Conservation (phyloP, 768 basidiomycete species). For the Candolleomyces eurysporus region DNA sequence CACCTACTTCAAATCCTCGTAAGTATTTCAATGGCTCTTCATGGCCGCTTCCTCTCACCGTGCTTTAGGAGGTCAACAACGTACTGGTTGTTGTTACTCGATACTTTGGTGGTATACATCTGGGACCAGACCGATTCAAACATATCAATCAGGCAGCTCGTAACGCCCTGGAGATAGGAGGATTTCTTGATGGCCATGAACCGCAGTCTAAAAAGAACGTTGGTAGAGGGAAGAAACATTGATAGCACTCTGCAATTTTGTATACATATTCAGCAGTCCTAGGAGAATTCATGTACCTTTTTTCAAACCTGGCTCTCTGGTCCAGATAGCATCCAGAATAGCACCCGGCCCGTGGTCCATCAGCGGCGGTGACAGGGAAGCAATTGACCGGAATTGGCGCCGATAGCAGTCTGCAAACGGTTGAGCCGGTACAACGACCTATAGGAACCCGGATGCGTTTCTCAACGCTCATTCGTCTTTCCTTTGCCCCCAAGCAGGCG, state of each 20-base stretch:
- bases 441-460: not conserved
- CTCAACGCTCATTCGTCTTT: not conserved
- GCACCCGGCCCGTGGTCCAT: no score
- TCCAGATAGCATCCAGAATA: no score
- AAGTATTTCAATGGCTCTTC: conserved; percentile 17
- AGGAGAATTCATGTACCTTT: not conserved
- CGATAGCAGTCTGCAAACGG: no score
- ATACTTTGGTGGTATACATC: conserved; percentile 89
- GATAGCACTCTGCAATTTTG: not conserved
- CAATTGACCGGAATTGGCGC: no score
- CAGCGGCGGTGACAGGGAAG: no score
- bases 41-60: not conserved
- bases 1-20: conserved; percentile 90
- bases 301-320: not conserved
- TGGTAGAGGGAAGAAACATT: conserved; percentile 26
- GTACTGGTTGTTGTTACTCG: conserved; percentile 91
- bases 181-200: conserved; percentile 66
- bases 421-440: not conserved
- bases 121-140: conserved; percentile 87
- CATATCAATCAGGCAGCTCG: conserved; percentile 96
- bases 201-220: conserved; percentile 26
- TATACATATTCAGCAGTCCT: not conserved
- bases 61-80: conserved; percentile 66
- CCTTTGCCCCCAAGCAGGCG: not conserved
- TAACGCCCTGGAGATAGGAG: conserved; percentile 84